phyloP scores from a whole-genome alignment of 1,284 basidiomycete species.

The Chalciporus sp. region DNA sequence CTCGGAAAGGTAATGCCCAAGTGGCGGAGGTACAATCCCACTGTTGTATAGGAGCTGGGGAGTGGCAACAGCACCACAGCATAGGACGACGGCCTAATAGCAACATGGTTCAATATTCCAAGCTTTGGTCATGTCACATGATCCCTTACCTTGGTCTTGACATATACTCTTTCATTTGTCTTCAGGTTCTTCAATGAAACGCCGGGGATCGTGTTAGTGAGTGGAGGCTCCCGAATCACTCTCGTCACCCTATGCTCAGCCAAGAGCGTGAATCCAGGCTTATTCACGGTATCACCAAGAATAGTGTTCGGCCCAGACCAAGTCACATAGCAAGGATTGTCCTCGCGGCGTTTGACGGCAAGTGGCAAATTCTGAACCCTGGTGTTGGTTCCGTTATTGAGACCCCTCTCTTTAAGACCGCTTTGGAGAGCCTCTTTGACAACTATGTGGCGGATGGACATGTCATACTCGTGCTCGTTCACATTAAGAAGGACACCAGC shows the following conservation, averaged over 20 bases:
- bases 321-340: background rate
- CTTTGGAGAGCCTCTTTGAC: background rate
- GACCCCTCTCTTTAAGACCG: background rate
- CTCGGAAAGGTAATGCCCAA: background rate
- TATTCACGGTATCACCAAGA: background rate
- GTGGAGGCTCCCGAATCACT: background rate
- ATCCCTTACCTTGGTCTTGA: background rate
- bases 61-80: slow-evolving; percentile 1
- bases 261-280: background rate
- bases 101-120: background rate
- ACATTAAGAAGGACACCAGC: background rate
- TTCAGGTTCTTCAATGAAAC: background rate
- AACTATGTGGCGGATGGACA: background rate
- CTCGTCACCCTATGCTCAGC: background rate
- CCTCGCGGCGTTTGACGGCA: background rate
- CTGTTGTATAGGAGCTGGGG: background rate
- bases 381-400: too few species aligned
- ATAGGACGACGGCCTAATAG: background rate
- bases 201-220: background rate
- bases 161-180: background rate
- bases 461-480: background rate
- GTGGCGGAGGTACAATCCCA: background rate
- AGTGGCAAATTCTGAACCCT: background rate
- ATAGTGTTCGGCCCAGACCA: background rate
- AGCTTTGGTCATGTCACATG: too few species aligned